Conservation (phyloP, 257 asterid species). For the Nicotiana attenuata region DNA sequence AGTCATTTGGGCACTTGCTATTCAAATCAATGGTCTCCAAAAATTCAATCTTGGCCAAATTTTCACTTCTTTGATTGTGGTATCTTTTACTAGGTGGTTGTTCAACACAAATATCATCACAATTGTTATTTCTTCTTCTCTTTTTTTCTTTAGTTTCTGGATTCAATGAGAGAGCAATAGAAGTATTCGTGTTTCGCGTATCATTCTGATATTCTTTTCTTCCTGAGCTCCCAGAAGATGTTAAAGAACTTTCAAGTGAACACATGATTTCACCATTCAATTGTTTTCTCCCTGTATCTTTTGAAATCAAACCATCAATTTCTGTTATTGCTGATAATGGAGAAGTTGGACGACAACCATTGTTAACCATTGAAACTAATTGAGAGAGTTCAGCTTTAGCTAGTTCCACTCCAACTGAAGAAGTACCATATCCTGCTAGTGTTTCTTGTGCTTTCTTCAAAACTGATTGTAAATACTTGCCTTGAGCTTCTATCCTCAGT, state of each 20-base stretch:
- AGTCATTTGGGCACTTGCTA: slow-evolving; percentile 33
- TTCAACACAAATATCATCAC: slow-evolving; percentile 17
- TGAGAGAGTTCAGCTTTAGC: slow-evolving; percentile 76
- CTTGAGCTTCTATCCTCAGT: slow-evolving; percentile 88
- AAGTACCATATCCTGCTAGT: slow-evolving; percentile 53
- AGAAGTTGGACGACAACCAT: slow-evolving; percentile 46
- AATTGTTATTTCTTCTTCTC: slow-evolving; percentile 22
- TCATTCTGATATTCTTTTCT: slow-evolving; percentile 26
- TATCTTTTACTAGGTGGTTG: slow-evolving; percentile 23
- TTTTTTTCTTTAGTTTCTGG: slow-evolving; percentile 24
- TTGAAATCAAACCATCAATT: slow-evolving; percentile 36
- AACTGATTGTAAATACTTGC: slow-evolving; percentile 83
- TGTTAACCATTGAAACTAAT: slow-evolving; percentile 63
- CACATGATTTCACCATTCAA: slow-evolving; percentile 25
- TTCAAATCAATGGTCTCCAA: slow-evolving; percentile 52
- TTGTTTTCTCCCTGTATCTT: slow-evolving; percentile 24
- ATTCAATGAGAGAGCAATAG: slow-evolving; percentile 35
- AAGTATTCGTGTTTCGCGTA: slow-evolving; percentile 19
- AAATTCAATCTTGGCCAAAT: slow-evolving; percentile 15
- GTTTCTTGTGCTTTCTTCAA: slow-evolving; percentile 77
- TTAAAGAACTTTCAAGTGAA: slow-evolving; percentile 68
- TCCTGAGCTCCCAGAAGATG: slow-evolving; percentile 67
- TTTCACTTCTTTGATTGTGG: slow-evolving; percentile 12
- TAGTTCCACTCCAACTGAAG: slow-evolving; percentile 50
- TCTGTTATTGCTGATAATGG: slow-evolving; percentile 62